Base-by-base conservation (phyloP, 2,329 filamentous ascomycete species). In the Pseudocercospora cruenta region DNA sequence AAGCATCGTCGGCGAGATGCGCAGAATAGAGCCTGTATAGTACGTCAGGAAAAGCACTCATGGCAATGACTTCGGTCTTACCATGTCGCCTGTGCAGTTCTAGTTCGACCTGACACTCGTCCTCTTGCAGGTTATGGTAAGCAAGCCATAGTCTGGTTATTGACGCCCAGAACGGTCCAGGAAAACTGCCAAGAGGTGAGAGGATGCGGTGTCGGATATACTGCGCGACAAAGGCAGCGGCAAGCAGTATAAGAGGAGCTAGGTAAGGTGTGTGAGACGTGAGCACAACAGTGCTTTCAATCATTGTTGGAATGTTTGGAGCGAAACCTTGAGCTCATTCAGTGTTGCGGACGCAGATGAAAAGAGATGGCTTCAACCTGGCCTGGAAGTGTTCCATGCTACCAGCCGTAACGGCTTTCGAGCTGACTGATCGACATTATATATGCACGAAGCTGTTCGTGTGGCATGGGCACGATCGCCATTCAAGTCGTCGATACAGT, bases 111-210 rank as follows among this genome's bases (percentile, higher is more conserved):
- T 80, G 71, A 58, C 79, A 78, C 71, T 86, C 83, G 22, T 82
- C 82, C 58, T 78, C 81, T 49, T 79, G 80, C 26, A 84, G 60
- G 65, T 83, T 84, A 74, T 86, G 83, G 69, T 81, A 85, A 57
- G 83, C 80, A 60, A 86, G 82, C 66, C 66, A 67, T 28, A 67
- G 54, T n/a, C 66, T 39, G 6, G 63, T 65, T 10, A 65, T 39
- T 1, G 66, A 67, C 4, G 59, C 66, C 66, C 66, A 67, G 54
- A 67, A 67, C 7, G 66, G 63, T 22, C 63, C 66, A 14, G 66
- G 66, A 33, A 68, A 60, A 47, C 58, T 45, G 26, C 60, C 47
- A 26, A 68, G 22, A 51, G 66, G 63, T 82, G 83, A 87, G 9
- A 87, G 76, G 36, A 63, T 31, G 60, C 64, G 64, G 45, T 59